These are phyloP conservation scores for Xylogone sp. DNA, from an alignment of 2,329 filamentous ascomycete species.

Conservation along the genomic window DNA sequence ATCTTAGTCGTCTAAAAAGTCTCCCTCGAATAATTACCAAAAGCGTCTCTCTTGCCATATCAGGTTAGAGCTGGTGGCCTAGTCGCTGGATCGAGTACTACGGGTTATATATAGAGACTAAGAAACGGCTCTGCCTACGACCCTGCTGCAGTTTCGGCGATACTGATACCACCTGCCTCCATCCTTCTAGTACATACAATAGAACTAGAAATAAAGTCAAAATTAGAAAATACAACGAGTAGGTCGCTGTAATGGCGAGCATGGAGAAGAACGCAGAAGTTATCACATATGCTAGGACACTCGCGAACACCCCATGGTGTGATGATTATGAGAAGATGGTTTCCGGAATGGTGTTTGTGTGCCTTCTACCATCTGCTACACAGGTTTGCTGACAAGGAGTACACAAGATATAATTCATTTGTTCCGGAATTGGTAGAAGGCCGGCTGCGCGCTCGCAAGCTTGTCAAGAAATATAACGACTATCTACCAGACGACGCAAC, in stretches of 20 bases:
- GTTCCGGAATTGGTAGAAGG: constrained; percentile 44
- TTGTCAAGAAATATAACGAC: constrained; percentile 56
- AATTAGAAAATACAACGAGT: not conserved
- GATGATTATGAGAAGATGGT: constrained; percentile 64
- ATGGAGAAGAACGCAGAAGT: constrained; percentile 1
- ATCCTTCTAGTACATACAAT: not conserved
- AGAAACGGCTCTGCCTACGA: too few species aligned
- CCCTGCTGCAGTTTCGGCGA: too few species aligned
- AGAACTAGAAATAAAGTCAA: not conserved
- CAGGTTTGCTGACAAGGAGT: not conserved
- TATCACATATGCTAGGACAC: constrained; percentile 34
- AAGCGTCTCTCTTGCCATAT: not conserved
- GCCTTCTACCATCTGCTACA: not conserved
- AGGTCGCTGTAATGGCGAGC: constrained; percentile 1
- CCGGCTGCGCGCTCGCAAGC: constrained; percentile 50
- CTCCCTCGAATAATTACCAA: not conserved
- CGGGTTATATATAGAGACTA: not conserved
- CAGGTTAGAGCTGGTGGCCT: too few species aligned
- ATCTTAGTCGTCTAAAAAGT: too few species aligned
- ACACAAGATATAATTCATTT: constrained; percentile 45
- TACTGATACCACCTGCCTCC: too few species aligned
- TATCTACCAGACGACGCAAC: constrained; percentile 47
- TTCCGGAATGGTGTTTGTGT: constrained; percentile 53
- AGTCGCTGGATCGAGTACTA: too few species aligned
- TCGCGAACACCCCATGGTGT: constrained; percentile 50